Evolutionary conservation across 306 rosid species (phyloP).

Genomic region (Sesbania bispinosa): DNA sequence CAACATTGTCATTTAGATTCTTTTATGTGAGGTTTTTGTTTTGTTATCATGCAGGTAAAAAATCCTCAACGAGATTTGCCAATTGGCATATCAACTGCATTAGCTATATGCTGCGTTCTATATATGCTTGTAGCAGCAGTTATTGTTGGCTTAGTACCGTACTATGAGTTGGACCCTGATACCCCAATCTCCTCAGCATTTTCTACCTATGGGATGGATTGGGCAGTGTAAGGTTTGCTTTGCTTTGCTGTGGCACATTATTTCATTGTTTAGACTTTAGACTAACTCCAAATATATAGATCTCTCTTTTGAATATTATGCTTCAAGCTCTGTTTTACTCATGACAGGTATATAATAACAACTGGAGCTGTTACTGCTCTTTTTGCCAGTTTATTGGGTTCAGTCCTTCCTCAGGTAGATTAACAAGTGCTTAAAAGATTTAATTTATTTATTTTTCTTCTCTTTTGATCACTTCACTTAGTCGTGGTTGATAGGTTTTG

Average conservation of each 20-base stretch:
- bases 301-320: not conserved
- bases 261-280: not conserved
- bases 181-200: slow-evolving; percentile 72
- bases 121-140: slow-evolving; percentile 70
- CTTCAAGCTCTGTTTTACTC: slow-evolving; percentile 14
- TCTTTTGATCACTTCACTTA: slow-evolving; percentile 13
- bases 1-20: not conserved
- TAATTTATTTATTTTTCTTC: not conserved
- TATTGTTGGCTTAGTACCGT: slow-evolving; percentile 71
- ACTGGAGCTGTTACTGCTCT: slow-evolving; percentile 83
- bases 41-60: slow-evolving; percentile 48
- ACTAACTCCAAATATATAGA: not conserved
- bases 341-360: slow-evolving; percentile 66
- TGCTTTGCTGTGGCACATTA: slow-evolving; percentile 17
- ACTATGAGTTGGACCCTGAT: slow-evolving; percentile 57
- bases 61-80: slow-evolving; percentile 77
- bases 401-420: slow-evolving; percentile 82
- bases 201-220: slow-evolving; percentile 54
- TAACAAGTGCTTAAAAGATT: slow-evolving; percentile 3
- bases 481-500: not conserved
- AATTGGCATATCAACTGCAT: slow-evolving; percentile 56
- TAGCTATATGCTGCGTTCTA: slow-evolving; percentile 53
- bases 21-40: not conserved
- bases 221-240: slow-evolving; percentile 85
- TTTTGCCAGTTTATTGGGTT: slow-evolving; percentile 73